These are phyloP conservation scores for Floccularia luteovirens DNA, from an alignment of 768 basidiomycete species.

Conservation along the genomic window DNA sequence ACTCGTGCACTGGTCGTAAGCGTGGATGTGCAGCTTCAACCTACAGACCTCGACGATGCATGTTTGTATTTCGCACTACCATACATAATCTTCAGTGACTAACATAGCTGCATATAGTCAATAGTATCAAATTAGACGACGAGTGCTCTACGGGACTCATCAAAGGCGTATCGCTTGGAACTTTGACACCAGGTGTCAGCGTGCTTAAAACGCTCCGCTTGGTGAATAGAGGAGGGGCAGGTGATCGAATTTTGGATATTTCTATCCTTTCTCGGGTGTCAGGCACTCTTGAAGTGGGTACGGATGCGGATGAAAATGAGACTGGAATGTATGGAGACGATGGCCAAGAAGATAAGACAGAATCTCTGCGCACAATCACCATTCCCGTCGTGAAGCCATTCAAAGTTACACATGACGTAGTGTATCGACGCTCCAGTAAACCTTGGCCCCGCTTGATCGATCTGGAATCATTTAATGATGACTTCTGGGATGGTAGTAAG, in stretches of 20 bases:
- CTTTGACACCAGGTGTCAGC: constrained; percentile 48
- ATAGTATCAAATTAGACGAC: constrained; percentile 52
- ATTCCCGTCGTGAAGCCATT: constrained; percentile 66
- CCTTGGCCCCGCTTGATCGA: constrained; percentile 42
- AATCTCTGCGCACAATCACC: constrained; percentile 58
- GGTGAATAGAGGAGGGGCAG: constrained; percentile 50
- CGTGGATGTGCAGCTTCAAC: constrained; percentile 75
- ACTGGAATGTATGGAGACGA: constrained; percentile 16
- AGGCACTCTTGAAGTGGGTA: constrained; percentile 10
- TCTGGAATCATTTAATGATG: constrained; percentile 42
- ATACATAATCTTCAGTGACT: background rate
- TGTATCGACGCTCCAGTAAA: constrained; percentile 38
- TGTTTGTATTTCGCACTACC: constrained; percentile 30
- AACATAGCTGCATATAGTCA: constrained; percentile 32
- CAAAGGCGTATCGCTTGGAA: constrained; percentile 65
- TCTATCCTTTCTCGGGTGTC: constrained; percentile 61
- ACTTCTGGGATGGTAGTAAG: constrained; percentile 41
- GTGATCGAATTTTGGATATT: constrained; percentile 72
- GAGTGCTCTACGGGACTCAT: constrained; percentile 65
- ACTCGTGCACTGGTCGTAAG: constrained; percentile 58
- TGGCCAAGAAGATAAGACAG: constrained; percentile 32
- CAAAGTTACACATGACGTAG: constrained; percentile 40
- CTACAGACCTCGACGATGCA: constrained; percentile 66
- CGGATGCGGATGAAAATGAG: constrained; percentile 9
- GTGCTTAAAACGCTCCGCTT: constrained; percentile 59